phyloP scores from a whole-genome alignment of 306 rosid species.

The Crotalaria pallida region DNA sequence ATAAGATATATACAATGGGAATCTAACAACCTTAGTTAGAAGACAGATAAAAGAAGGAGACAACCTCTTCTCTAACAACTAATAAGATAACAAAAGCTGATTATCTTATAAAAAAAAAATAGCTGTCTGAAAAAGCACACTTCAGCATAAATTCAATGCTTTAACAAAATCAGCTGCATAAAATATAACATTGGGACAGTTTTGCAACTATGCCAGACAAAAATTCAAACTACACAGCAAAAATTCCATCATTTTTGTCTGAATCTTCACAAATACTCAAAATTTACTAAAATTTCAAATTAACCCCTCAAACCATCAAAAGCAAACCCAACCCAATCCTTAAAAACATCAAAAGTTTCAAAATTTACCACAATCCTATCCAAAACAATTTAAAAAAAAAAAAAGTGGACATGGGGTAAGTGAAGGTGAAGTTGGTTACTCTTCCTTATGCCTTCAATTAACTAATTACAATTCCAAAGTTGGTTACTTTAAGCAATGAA shows the following conservation, averaged over 20 bases:
- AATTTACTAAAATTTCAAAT: slow-evolving; percentile 27
- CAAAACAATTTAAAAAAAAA: neutral
- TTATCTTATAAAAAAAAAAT: slow-evolving; percentile 37
- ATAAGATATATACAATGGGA: slow-evolving; percentile 10
- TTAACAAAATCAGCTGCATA: slow-evolving; percentile 29
- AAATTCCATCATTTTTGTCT: slow-evolving; percentile 38
- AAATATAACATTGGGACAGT: slow-evolving; percentile 36
- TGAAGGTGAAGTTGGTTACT: slow-evolving; percentile 5
- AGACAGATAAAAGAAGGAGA: slow-evolving; percentile 35
- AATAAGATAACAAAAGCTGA: slow-evolving; percentile 38
- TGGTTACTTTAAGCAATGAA: neutral
- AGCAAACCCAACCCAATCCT: slow-evolving; percentile 40
- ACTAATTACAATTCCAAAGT: slow-evolving; percentile 16
- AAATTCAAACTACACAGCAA: slow-evolving; percentile 29
- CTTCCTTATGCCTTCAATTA: neutral
- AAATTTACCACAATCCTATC: slow-evolving; percentile 17
- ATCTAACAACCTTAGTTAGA: slow-evolving; percentile 10
- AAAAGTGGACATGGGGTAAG: slow-evolving; percentile 33
- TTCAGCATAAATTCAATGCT: slow-evolving; percentile 8
- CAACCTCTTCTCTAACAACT: slow-evolving; percentile 35
- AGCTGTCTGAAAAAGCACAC: slow-evolving; percentile 20
- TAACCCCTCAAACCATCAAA: slow-evolving; percentile 33
- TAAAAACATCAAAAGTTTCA: slow-evolving; percentile 42
- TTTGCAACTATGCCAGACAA: slow-evolving; percentile 40
- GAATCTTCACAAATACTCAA: slow-evolving; percentile 55